Evolutionary conservation across 2,329 filamentous ascomycete species (phyloP).

Genomic region (Hysterium pulicare): DNA sequence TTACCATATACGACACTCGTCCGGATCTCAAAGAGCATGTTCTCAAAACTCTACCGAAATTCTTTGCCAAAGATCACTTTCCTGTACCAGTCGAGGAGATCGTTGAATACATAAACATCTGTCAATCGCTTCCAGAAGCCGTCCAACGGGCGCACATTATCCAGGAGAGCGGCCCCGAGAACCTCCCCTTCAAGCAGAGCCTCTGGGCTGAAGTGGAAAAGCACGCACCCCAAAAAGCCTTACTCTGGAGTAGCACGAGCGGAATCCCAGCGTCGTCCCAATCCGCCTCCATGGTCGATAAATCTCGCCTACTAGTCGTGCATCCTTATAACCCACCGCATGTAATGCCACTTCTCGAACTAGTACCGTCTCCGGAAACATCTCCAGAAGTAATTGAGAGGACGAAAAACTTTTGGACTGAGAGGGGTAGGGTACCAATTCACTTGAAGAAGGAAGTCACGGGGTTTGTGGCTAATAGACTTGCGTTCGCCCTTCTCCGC

Average conservation of each 20-base stretch:
- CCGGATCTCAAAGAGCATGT: constrained; percentile 48
- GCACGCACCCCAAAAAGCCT: constrained; percentile 41
- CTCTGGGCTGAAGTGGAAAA: constrained; percentile 53
- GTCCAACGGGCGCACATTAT: constrained; percentile 50
- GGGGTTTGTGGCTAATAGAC: constrained; percentile 57
- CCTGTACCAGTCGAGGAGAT: constrained; percentile 6
- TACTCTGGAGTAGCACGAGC: constrained; percentile 58
- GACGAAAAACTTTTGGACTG: constrained; percentile 47
- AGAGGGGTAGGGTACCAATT: constrained; percentile 45
- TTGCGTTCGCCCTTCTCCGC: constrained; percentile 55
- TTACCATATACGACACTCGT: constrained; percentile 52
- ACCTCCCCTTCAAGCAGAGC: constrained; percentile 48
- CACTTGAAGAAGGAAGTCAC: constrained; percentile 50
- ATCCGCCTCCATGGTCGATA: constrained; percentile 40
- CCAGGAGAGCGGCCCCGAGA: constrained; percentile 60
- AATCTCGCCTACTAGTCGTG: constrained; percentile 49
- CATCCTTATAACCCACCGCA: constrained; percentile 63
- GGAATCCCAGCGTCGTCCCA: constrained; percentile 56
- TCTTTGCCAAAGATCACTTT: too few relatives aligned
- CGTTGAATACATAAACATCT: constrained; percentile 33
- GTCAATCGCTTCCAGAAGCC: constrained; percentile 38
- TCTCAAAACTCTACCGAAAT: constrained; percentile 40
- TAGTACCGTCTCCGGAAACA: constrained; percentile 51
- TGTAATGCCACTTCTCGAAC: constrained; percentile 59
- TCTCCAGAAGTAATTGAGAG: constrained; percentile 33